Evolutionary conservation across 768 basidiomycete species (phyloP), one percentile per base, ranked within the genome.

Genomic region (Strobilomyces echinocephalus): DNA sequence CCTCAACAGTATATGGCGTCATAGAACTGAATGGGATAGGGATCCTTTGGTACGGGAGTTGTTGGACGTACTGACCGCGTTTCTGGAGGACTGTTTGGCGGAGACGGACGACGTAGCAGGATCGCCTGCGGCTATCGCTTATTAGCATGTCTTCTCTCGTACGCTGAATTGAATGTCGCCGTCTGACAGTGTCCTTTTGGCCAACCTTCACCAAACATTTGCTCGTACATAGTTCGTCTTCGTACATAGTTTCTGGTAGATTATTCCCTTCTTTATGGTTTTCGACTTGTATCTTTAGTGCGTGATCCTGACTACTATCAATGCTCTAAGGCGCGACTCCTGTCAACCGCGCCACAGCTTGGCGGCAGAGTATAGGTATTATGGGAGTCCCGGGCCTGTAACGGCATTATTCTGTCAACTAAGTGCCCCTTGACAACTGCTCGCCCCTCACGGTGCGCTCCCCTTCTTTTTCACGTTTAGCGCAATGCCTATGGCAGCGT

Each of bases 1-100:
- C 60, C 79, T 94, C 24, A 82, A 84, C 39, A 75, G 75, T 46
- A 77, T 97, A n/a, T 99, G 95, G 95, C 75, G 82, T 28, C 83
- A 82, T 57, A 73, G 94, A 34, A 73, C 75, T 12, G 87, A 88
- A 33, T 99, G 97, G 97, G 81, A 97, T 63, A 77, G 95, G 43
- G 79, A 81, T 60, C 69, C 64, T 7, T 73, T 95, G 47, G 66
- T 95, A 2, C 65, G 66, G 28, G 83, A 88, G 58, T 68, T 94
- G 49, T 58, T 76, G 50, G 73, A 71, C 9, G 68, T 80, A n/a
- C 76, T 91, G 20, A 70, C 71, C 16, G 79, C 80, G 52, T 95
- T 88, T 67, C 75, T 90, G 38, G 72, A 77, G 7, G 88, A 93
- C 60, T 81, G 88, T 39, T 64, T 63, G 21, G 60, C 50, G 38